Evolutionary conservation across 2,329 filamentous ascomycete species (phyloP), one percentile per base, ranked within the genome.

Genomic region (Colletotrichum brevisporum): DNA sequence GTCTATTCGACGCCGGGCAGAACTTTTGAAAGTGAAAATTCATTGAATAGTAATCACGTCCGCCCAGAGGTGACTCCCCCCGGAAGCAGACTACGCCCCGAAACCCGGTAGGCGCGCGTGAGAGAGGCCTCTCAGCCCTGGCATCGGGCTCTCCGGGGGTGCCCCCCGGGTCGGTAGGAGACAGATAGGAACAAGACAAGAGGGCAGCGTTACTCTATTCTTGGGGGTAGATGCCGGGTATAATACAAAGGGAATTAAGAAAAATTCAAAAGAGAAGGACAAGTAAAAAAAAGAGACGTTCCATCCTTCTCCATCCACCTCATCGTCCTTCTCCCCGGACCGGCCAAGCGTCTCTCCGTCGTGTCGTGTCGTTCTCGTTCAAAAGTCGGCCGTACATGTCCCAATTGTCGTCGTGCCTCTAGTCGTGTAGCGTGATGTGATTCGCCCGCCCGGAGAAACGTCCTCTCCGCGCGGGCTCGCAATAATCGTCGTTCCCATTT

Each of bases 221-320:
- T 66, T 66, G 66, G 31, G 8, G 31, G 43, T 69, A 56, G 21
- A 56, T 66, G 55, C 62, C 24, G 66, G 66, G 66, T 69, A 69
- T 69, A 66, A 56, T 61, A 69, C 62, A 69, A n/a, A 55, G 26
- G 36, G 51, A 61, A 66, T 15, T 61, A 56, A 53, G 39, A 16
- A 54, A 45, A 43, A 36, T 36, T 36, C 9, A 36, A 36, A 36
- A 36, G 3, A 36, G 31, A 36, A 36, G 31, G 21, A 24, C 21
- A 24, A 24, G 6, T 10, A 9, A 4, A 31, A 66, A 61, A 55
- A 62, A 3, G 47, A 45, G 16, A n/a, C 47, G 16, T 51, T 47
- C 18, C 21, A 56, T 10, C 45, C 31, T 26, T 36, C 18, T 18
- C 27, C n/a, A 24, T 48, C n/a, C 41, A 50, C 41, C 43, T 41